Evolutionary conservation across 2,329 filamentous ascomycete species (phyloP).

Genomic region (Eurotiales sp.): DNA sequence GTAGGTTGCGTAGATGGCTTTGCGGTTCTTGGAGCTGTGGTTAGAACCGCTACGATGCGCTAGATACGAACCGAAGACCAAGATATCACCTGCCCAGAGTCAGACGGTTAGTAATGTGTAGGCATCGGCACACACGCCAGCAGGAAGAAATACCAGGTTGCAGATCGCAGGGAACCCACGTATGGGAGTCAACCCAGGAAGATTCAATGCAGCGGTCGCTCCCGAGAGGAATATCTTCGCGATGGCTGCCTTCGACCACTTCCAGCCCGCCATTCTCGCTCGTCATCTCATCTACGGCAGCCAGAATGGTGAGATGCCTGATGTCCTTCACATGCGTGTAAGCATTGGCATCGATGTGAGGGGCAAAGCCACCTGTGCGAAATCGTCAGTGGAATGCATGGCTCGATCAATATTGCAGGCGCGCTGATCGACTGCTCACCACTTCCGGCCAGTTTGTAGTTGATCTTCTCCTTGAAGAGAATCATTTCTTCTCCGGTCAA

Average conservation of each 20-base stretch:
- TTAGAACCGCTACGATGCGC: slow-evolving; percentile 38
- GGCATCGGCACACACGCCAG: too few relatives aligned
- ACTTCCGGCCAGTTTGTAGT: slow-evolving; percentile 41
- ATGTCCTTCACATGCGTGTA: slow-evolving; percentile 42
- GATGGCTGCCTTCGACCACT: slow-evolving; percentile 38
- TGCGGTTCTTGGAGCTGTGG: slow-evolving; percentile 30
- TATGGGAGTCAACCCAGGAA: slow-evolving; percentile 32
- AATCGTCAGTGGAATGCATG: too few relatives aligned
- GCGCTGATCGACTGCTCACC: too few relatives aligned
- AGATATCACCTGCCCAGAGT: slow-evolving; percentile 32
- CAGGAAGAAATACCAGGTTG: slow-evolving; percentile 26
- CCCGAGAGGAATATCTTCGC: slow-evolving; percentile 32
- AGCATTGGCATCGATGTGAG: slow-evolving; percentile 41
- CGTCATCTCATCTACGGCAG: slow-evolving; percentile 37
- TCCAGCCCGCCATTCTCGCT: slow-evolving; percentile 38
- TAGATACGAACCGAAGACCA: slow-evolving; percentile 40
- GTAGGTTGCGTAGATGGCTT: slow-evolving; percentile 44
- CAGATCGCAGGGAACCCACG: slow-evolving; percentile 34
- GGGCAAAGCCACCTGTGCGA: slow-evolving; percentile 36
- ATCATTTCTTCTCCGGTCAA: slow-evolving; percentile 38
- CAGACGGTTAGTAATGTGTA: too few relatives aligned
- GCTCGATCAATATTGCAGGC: too few relatives aligned
- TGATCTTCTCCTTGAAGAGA: slow-evolving; percentile 45
- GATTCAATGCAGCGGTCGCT: slow-evolving; percentile 34
- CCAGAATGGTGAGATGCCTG: slow-evolving; percentile 39